Evolutionary conservation across 2,329 filamentous ascomycete species (phyloP), one percentile per base, ranked within the genome.

Genomic region (Chaetomium sp.): DNA sequence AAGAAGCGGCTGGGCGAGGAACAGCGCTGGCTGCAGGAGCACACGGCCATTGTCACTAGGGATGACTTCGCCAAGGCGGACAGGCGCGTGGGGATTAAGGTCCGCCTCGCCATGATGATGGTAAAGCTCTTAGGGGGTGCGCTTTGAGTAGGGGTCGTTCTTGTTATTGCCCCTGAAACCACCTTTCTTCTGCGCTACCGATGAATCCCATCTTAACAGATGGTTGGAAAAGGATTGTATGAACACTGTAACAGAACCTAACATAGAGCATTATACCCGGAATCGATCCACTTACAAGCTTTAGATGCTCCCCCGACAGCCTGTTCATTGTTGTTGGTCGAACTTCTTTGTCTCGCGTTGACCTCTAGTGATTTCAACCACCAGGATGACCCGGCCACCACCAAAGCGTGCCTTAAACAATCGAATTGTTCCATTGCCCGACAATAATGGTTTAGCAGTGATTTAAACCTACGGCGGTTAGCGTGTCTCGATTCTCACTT

Each of bases 21-120:
- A 78, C 89, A 93, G 74, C 80, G 83, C 64, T 92, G 90, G 87
- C 77, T 99, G 69, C 88, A 93, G 75, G 86, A 91, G 65, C 84
- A 94, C 74, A 89, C 93, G 1, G 81, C 77, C 63, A 79, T 80
- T 9, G 85, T 95, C 25, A 90, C 86, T 12, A 82, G 89, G 67
- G 89, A 91, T 63, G 93, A 97, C 76, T 90, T 97, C 76, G 86
- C 90, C 60, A 90, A 82, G 72, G 87, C 86, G 6, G 95, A 99
- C 74, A 84, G 95, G 66, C 87, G 92, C 64, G 95, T 98, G 0
- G 88, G 92, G 0, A 80, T 96, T 73, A 89, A 92, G 75, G 95
- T 99, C 47, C 82, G 92, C 65, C 77, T 96, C 67, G 92, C 93
- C 3, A 97, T 98, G 93, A 96, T 92, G 92, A 90, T 97, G 77